Base-by-base conservation (phyloP, 2,329 filamentous ascomycete genomes). In the Ciborinia camelliae region DNA sequence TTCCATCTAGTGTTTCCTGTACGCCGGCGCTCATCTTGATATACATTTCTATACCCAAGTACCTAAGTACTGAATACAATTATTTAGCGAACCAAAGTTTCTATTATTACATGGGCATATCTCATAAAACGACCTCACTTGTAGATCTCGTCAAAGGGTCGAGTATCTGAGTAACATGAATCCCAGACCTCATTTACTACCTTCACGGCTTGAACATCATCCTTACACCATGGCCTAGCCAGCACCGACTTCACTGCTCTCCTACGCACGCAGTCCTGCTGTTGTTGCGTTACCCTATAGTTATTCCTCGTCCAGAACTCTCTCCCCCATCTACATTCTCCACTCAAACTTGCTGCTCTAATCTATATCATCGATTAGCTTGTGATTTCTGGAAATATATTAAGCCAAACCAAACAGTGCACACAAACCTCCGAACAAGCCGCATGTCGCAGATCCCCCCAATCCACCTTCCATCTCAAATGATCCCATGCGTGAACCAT, bases 171-270 rank as follows among this genome's bases (percentile, higher is more conserved):
- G 76, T 96, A 99, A 77, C 95, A 99, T 72, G 92, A 97, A 71
- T 97, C 93, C 92, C 94, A 99, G n/a, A 99, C 95, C 77, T 96
- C 89, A 77, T 98, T 95, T 65, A 99, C 92, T 32, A 96, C 88
- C 79, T 90, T 91, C 60, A 86, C 85, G 4, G 95, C 95, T 71
- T 98, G 91, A 18, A 88, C 87, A 72, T 96, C 88, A 77, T 96
- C 90, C 76, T 90, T 91, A 75, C 93, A 95, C 54, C 84, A 82
- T 20, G 92, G 92, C 67, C 95, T 83, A 41, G 85, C 87, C 80
- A 87, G 84, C 71, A 99, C 86, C 28, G 91, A 96, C 70, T 90
- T 79, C 41, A 92, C 87, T 14, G 95, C 95, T 71, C 95, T 82
- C 73, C 86, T 81, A 67, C 92, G 84, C 61, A 99, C 94, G 77